Percentiles rank a stretch among this genome's conserved stretches.
Evolutionary conservation across 1,284 basidiomycete genomes (phyloP).

Genomic region (Porogramme epimiltina): DNA sequence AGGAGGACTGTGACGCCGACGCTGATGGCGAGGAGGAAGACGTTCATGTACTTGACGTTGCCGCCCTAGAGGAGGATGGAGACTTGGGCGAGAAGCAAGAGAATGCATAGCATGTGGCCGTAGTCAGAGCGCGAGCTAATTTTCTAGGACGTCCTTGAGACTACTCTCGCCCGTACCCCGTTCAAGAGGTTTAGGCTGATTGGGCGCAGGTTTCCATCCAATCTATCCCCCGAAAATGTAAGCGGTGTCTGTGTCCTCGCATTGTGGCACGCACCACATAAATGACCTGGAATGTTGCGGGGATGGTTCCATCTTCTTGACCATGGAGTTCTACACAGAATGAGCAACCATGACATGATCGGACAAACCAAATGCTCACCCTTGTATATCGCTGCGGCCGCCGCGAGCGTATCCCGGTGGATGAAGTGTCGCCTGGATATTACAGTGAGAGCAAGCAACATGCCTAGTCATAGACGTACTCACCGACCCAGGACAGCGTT

Average conservation of each 20-base stretch:
- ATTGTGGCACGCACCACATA: constrained; percentile 70
- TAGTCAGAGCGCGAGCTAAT: constrained; percentile 1
- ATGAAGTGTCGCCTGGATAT: constrained; percentile 62
- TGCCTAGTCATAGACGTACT: constrained; percentile 6
- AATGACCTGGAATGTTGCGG: constrained; percentile 96
- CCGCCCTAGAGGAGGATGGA: constrained; percentile 26
- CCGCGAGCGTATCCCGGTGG: constrained; percentile 85
- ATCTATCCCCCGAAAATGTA: constrained; percentile 80
- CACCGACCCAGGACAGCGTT: constrained; percentile 89
- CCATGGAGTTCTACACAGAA: constrained; percentile 75
- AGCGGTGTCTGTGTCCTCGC: no score
- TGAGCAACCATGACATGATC: background rate
- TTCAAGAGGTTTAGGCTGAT: constrained; percentile 83
- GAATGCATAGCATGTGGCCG: background rate
- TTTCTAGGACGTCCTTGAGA: constrained; percentile 79
- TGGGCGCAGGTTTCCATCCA: constrained; percentile 95
- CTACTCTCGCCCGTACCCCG: constrained; percentile 83
- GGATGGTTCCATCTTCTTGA: constrained; percentile 79
- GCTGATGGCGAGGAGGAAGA: constrained; percentile 11
- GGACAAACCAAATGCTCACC: constrained; percentile 45
- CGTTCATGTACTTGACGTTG: constrained; percentile 20
- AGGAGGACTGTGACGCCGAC: constrained; percentile 15
- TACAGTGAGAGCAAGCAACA: no score
- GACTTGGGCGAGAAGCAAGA: background rate
- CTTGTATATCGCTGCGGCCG: constrained; percentile 93